Conservation (phyloP, 768 basidiomycete species). For the Podaxis sp. region DNA sequence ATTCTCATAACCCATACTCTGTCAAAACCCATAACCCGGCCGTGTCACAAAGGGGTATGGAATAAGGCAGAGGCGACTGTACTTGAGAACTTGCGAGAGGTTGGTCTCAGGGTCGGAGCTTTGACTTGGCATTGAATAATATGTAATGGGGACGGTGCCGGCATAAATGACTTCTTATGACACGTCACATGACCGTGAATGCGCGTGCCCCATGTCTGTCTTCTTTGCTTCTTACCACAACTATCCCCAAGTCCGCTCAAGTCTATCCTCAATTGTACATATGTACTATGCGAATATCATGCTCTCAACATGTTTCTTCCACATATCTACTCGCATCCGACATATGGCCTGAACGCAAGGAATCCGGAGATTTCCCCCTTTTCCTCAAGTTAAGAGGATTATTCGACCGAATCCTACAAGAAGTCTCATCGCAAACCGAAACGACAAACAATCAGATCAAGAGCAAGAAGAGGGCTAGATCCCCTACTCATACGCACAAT, state of each 20-base stretch:
- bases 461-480: slow-evolving; percentile 9
- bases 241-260: neutral
- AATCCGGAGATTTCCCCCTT: neutral
- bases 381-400: slow-evolving; percentile 9
- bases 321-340: slow-evolving; percentile 4
- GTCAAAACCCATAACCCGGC: too few species aligned
- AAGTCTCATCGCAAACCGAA: neutral
- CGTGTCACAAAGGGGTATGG: too few species aligned
- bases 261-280: neutral
- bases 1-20: too few species aligned
- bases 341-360: slow-evolving; percentile 7
- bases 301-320: slow-evolving; percentile 3
- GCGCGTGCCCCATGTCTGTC: neutral
- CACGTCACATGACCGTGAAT: neutral
- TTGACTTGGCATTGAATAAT: too few species aligned
- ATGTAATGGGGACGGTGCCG: neutral
- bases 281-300: slow-evolving; percentile 15
- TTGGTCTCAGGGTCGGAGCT: too few species aligned
- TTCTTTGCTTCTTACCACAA: neutral
- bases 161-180: neutral
- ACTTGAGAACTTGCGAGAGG: too few species aligned
- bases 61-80: too few species aligned
- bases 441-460: neutral
- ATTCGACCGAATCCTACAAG: slow-evolving; percentile 7
- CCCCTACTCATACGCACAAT: neutral